Conservation (phyloP, 192 early-diverging fungal species). For the Rhizoclosmatium sp. region DNA sequence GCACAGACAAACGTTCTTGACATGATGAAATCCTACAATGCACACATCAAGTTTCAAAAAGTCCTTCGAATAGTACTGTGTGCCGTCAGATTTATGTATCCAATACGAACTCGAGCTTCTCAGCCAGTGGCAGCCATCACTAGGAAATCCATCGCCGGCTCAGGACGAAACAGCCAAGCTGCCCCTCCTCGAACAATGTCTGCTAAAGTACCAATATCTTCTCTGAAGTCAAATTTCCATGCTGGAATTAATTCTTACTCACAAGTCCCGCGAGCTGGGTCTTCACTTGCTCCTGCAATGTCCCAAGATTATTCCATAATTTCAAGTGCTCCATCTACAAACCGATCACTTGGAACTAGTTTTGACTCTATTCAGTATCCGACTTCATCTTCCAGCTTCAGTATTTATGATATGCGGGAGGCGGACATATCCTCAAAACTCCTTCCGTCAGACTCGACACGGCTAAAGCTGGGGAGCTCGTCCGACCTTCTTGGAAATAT, state of each 20-base stretch:
- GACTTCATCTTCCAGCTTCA: background rate
- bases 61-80: conserved; percentile 39
- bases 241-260: background rate
- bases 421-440: background rate
- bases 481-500: background rate
- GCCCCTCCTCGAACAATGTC: conserved; percentile 5
- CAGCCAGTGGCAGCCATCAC: background rate
- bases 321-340: conserved; percentile 47
- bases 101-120: conserved; percentile 5
- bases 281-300: conserved; percentile 24
- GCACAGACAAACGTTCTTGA: conserved; percentile 51
- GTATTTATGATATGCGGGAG: background rate
- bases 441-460: background rate
- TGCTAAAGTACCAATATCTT: background rate
- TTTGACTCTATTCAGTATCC: background rate
- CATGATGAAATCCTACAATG: conserved; percentile 56
- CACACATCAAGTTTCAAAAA: conserved; percentile 45
- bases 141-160: no score
- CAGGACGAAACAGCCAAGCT: conserved; percentile 1
- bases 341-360: background rate
- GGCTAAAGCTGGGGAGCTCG: background rate
- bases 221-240: no score
- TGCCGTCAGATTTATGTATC: conserved; percentile 38
- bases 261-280: conserved; percentile 48
- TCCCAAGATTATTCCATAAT: background rate